These are phyloP conservation scores for Penicillium maclennaniae DNA, from an alignment of 495 filamentous ascomycete genomes.

Conservation along the genomic window DNA sequence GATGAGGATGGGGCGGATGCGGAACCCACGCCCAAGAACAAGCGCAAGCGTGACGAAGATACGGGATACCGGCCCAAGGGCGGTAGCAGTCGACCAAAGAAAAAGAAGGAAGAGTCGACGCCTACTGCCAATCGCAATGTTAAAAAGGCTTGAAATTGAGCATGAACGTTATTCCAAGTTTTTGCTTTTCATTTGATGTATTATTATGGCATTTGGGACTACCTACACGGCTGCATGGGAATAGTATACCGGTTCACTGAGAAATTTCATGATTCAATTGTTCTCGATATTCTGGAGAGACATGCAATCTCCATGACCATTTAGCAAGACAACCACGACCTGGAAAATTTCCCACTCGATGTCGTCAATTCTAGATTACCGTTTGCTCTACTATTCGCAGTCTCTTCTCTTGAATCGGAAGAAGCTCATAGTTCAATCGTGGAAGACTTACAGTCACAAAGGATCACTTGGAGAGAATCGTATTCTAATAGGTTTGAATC, in stretches of 20 bases:
- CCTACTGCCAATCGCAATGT: conserved; percentile 28
- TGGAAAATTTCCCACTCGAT: no score
- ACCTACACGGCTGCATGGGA: background rate
- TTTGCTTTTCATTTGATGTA: conserved; percentile 13
- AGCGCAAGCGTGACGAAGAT: conserved; percentile 65
- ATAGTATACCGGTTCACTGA: background rate
- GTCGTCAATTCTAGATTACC: no score
- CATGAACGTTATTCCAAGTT: background rate
- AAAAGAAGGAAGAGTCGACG: conserved; percentile 57
- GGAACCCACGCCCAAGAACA: conserved; percentile 41
- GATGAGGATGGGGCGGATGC: conserved; percentile 52
- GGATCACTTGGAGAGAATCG: no score
- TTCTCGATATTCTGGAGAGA: background rate
- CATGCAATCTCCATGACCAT: no score
- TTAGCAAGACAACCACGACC: no score
- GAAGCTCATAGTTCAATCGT: no score
- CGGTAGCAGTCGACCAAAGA: conserved; percentile 54
- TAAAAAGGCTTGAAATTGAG: conserved; percentile 28
- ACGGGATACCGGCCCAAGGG: conserved; percentile 68
- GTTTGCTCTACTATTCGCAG: no score
- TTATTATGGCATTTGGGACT: conserved; percentile 18
- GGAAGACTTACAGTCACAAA: no score
- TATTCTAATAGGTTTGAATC: no score
- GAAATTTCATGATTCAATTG: background rate
- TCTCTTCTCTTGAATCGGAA: no score